Conservation (phyloP, 345 rosid genomes). For the Populus pruinosa region DNA sequence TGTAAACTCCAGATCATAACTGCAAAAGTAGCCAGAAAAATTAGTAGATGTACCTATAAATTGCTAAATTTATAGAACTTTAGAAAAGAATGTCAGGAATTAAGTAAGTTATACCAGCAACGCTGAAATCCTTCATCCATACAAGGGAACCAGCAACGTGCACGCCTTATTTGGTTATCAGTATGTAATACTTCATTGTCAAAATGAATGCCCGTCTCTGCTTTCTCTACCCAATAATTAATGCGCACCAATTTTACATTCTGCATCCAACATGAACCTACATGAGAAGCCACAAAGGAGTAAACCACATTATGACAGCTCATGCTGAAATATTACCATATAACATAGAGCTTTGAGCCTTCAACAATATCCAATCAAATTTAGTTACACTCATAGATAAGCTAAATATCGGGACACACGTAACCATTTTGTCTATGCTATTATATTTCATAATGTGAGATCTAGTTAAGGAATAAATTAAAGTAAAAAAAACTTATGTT, state of each 20-base stretch:
- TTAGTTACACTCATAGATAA: neutral
- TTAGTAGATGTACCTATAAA: neutral
- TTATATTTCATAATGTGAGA: neutral
- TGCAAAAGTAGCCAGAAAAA: conserved; percentile 31
- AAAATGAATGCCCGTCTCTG: conserved; percentile 88
- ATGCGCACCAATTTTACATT: conserved; percentile 86
- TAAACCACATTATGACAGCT: conserved; percentile 33
- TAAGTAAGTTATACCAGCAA: conserved; percentile 58
- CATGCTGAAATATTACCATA: conserved; percentile 6
- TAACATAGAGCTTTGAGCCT: neutral
- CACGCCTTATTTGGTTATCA: conserved; percentile 87
- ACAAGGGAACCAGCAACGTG: conserved; percentile 97
- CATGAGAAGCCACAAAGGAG: conserved; percentile 43
- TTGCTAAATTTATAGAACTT: neutral
- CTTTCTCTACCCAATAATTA: conserved; percentile 85
- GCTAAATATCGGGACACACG: neutral
- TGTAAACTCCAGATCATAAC: conserved; percentile 91
- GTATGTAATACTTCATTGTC: conserved; percentile 70
- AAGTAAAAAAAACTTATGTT: neutral
- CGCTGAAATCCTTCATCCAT: conserved; percentile 75
- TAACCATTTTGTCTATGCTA: neutral
- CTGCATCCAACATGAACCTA: conserved; percentile 71
- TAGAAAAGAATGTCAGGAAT: conserved; percentile 9
- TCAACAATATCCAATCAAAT: neutral
- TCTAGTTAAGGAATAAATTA: neutral